Conservation (phyloP, 371 early-diverging fungal genomes). For the Mortierella sp. region DNA sequence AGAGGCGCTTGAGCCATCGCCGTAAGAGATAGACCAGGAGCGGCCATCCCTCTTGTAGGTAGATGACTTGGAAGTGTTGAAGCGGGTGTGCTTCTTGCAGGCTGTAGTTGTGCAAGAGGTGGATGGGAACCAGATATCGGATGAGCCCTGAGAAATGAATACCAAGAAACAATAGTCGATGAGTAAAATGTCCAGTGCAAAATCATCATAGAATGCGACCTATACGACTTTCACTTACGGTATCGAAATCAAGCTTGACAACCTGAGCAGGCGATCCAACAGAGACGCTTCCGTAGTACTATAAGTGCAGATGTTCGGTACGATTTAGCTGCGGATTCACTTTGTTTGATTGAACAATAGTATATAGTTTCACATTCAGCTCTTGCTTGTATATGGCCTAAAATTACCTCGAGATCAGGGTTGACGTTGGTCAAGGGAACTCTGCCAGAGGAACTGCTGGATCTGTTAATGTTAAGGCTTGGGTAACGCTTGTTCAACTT, state of each 20-base stretch:
- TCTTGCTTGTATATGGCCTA: no score
- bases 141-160: slow-evolving; percentile 24
- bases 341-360: no score
- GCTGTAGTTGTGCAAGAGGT: slow-evolving; percentile 29
- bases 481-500: slow-evolving; percentile 37
- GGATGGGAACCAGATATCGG: slow-evolving; percentile 51
- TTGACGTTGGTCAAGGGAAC: slow-evolving; percentile 25
- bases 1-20: no score
- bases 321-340: no score
- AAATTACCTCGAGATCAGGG: slow-evolving; percentile 22
- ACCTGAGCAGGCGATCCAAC: slow-evolving; percentile 76
- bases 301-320: neutral
- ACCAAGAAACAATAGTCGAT: neutral
- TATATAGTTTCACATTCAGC: no score
- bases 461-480: neutral
- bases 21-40: no score
- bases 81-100: slow-evolving; percentile 50
- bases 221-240: slow-evolving; percentile 5
- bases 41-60: no score
- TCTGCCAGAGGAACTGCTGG: slow-evolving; percentile 8
- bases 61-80: slow-evolving; percentile 53
- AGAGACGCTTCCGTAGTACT: slow-evolving; percentile 33
- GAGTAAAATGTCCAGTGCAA: no score
- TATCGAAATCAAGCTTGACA: slow-evolving; percentile 74
- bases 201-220: no score